Evolutionary conservation across 805 yeast species (phyloP).

Genomic region (Zygoascus biomembranicola): DNA sequence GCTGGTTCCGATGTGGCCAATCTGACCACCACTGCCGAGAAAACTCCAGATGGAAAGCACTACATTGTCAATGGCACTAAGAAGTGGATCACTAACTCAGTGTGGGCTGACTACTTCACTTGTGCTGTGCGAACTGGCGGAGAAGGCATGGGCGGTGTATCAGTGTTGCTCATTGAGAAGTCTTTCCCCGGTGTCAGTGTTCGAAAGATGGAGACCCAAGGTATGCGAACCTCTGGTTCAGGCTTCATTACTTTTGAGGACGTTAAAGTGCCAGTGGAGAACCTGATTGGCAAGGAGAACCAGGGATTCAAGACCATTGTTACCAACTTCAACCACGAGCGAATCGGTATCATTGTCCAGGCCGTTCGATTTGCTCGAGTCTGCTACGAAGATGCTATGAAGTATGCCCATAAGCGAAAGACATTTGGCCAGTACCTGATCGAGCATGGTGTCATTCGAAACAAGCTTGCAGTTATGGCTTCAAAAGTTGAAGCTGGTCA

Average conservation of each 20-base stretch:
- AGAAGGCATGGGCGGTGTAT: constrained; percentile 32
- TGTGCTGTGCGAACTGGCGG: constrained; percentile 39
- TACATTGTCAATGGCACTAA: constrained; percentile 35
- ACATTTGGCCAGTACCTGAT: constrained; percentile 35
- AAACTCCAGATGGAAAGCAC: constrained; percentile 33
- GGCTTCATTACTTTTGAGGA: constrained; percentile 36
- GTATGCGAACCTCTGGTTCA: constrained; percentile 36
- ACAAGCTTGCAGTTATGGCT: constrained; percentile 36
- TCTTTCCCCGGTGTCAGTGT: constrained; percentile 30
- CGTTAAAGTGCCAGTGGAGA: constrained; percentile 35
- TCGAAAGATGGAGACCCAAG: constrained; percentile 33
- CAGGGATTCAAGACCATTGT: constrained; percentile 35
- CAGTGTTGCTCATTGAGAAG: constrained; percentile 32
- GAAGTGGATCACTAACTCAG: constrained; percentile 40
- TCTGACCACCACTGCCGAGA: constrained; percentile 31
- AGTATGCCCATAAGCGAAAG: constrained; percentile 34
- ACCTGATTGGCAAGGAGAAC: constrained; percentile 33
- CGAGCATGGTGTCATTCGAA: constrained; percentile 35
- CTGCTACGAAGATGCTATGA: constrained; percentile 31
- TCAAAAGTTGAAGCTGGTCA: constrained; percentile 34
- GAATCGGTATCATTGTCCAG: constrained; percentile 33
- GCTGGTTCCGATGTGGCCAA: constrained; percentile 39
- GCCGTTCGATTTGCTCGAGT: constrained; percentile 33
- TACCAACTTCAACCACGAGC: constrained; percentile 38
- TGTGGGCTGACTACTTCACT: constrained; percentile 36